A percentile compares a stretch with the other conserved stretches of the same genome.
These are phyloP conservation scores for Xylariaceae sp. DNA, from an alignment of 2,329 filamentous ascomycete genomes.

Conservation along the genomic window DNA sequence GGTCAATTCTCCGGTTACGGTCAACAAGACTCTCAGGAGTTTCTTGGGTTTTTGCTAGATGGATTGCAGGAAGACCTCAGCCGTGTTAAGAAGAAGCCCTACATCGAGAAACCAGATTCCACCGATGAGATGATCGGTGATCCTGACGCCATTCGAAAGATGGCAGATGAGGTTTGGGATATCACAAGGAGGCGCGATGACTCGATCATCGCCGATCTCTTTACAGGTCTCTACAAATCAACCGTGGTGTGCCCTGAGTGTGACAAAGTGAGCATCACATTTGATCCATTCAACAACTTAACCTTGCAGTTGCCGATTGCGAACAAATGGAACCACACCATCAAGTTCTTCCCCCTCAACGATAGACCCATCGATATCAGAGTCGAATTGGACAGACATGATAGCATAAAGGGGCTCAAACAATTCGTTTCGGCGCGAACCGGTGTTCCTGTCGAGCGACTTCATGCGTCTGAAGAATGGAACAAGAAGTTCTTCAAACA, in stretches of 20 bases:
- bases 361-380: constrained; percentile 65
- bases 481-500: constrained; percentile 81
- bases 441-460: constrained; percentile 56
- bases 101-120: constrained; percentile 95
- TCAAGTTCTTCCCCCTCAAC: constrained; percentile 74
- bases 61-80: constrained; percentile 94
- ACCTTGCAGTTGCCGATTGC: constrained; percentile 87
- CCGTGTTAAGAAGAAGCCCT: constrained; percentile 89
- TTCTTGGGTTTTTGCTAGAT: constrained; percentile 89
- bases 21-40: constrained; percentile 97
- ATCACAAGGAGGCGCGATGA: constrained; percentile 91
- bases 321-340: constrained; percentile 68
- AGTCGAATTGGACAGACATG: constrained; percentile 75
- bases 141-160: constrained; percentile 69
- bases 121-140: constrained; percentile 93
- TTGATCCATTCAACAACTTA: constrained; percentile 93
- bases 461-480: constrained; percentile 82
- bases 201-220: constrained; percentile 90
- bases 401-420: constrained; percentile 63
- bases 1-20: constrained; percentile 88
- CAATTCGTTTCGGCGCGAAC: constrained; percentile 63
- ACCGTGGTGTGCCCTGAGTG: constrained; percentile 89
- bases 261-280: constrained; percentile 95
- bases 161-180: constrained; percentile 84
- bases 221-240: constrained; percentile 97